phyloP scores from a whole-genome alignment of 2,329 filamentous ascomycete species.

The Celoporthe dispersa region DNA sequence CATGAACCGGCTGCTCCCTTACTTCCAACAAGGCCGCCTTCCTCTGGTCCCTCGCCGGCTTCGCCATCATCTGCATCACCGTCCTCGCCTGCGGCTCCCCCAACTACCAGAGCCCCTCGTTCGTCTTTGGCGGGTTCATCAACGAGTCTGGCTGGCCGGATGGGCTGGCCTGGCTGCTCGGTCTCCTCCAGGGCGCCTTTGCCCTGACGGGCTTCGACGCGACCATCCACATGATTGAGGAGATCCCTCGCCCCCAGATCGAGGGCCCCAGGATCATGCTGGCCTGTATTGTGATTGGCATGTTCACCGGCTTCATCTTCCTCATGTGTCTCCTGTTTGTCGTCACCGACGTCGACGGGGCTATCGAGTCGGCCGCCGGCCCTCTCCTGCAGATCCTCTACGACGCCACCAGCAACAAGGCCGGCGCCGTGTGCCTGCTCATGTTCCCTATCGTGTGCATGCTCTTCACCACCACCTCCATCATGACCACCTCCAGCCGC shows the following conservation, averaged over 20 bases:
- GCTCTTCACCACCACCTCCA: constrained; percentile 64
- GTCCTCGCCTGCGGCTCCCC: constrained; percentile 69
- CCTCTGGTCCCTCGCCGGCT: constrained; percentile 71
- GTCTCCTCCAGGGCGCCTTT: constrained; percentile 56
- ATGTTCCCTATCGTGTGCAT: constrained; percentile 69
- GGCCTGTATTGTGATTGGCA: constrained; percentile 66
- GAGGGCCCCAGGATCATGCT: constrained; percentile 71
- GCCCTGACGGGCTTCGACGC: constrained; percentile 57
- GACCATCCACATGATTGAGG: constrained; percentile 60
- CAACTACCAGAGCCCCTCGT: constrained; percentile 64
- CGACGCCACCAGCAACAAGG: constrained; percentile 64
- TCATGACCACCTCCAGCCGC: constrained; percentile 68
- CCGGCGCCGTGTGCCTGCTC: constrained; percentile 66
- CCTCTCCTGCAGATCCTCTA: constrained; percentile 51
- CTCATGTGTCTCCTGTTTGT: constrained; percentile 66
- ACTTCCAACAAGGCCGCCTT: constrained; percentile 72
- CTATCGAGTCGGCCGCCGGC: constrained; percentile 44
- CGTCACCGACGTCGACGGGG: constrained; percentile 58
- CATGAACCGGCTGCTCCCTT: constrained; percentile 63
- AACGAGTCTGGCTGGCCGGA: constrained; percentile 73
- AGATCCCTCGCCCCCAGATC: constrained; percentile 56
- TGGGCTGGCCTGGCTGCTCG: constrained; percentile 63
- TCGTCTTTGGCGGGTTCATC: constrained; percentile 70
- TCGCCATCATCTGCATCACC: constrained; percentile 71
- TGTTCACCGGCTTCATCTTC: constrained; percentile 57